phyloP scores from a whole-genome alignment of 2,329 filamentous ascomycete genomes.

The Trichoderma cornu-damae region DNA sequence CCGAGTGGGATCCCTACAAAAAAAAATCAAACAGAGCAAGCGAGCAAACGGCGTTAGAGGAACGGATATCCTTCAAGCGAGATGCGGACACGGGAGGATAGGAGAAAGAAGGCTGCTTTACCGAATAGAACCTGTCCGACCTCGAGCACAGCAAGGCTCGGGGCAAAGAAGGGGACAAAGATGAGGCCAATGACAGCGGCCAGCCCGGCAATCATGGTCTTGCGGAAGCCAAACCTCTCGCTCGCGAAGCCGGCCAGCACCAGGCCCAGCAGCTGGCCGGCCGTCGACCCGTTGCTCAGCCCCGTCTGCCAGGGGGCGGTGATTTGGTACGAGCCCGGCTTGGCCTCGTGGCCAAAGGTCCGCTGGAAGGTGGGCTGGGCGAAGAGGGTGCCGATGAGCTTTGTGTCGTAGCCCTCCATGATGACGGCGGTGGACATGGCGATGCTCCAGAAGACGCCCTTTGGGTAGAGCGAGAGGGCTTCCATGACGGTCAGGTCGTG shows the following conservation, averaged over 20 bases:
- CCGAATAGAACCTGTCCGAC: conserved; percentile 43
- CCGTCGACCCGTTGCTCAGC: conserved; percentile 40
- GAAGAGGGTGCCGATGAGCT: conserved; percentile 35
- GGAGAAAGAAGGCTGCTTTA: not conserved
- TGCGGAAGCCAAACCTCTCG: conserved; percentile 39
- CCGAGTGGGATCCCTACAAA: conserved; percentile 39
- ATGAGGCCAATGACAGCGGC: conserved; percentile 37
- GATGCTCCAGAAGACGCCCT: conserved; percentile 36
- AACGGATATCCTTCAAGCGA: not conserved
- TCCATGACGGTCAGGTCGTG: conserved; percentile 14
- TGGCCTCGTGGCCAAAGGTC: conserved; percentile 4
- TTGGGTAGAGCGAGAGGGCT: conserved; percentile 30
- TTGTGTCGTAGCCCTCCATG: conserved; percentile 40
- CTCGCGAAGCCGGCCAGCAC: conserved; percentile 19
- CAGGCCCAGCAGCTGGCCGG: conserved; percentile 46
- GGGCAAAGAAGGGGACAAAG: conserved; percentile 43
- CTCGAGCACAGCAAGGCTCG: conserved; percentile 35
- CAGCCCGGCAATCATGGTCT: conserved; percentile 36
- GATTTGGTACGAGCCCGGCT: conserved; percentile 32
- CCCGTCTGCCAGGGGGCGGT: conserved; percentile 47
- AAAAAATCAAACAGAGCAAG: too few relatives aligned
- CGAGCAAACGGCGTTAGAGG: too few relatives aligned
- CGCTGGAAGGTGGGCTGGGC: conserved; percentile 27
- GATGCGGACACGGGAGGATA: too few relatives aligned
- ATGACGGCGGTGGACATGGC: conserved; percentile 35